A percentile compares a stretch with the other conserved stretches of the same genome.
phyloP scores from a whole-genome alignment of 805 yeast species.

The Scheffersomyces ergatensis region DNA sequence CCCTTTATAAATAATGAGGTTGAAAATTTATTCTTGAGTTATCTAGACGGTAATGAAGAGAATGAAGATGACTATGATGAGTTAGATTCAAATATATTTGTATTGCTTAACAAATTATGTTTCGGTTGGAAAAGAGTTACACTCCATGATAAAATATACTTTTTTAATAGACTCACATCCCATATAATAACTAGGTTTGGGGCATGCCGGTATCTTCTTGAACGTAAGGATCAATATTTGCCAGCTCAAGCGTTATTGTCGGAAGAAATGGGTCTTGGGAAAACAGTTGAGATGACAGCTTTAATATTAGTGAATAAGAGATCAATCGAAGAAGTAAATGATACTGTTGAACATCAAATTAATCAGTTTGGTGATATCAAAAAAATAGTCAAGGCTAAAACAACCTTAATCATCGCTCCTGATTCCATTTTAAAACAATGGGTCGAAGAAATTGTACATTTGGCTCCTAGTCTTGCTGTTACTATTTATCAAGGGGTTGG shows the following conservation, averaged over 20 bases:
- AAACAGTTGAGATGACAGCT: constrained; percentile 81
- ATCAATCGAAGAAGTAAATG: constrained; percentile 29
- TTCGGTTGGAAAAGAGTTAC: constrained; percentile 50
- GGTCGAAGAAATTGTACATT: constrained; percentile 64
- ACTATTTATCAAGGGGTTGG: constrained; percentile 61
- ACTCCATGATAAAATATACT: constrained; percentile 17
- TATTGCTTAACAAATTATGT: constrained; percentile 38
- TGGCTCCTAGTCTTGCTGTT: constrained; percentile 61
- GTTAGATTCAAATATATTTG: constrained; percentile 20
- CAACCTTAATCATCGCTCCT: constrained; percentile 86
- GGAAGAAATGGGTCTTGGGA: constrained; percentile 98
- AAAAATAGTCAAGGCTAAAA: constrained; percentile 49
- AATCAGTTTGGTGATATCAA: constrained; percentile 41
- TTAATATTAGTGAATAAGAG: constrained; percentile 63
- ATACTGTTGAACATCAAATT: constrained; percentile 23
- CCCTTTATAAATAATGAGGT: constrained; percentile 14
- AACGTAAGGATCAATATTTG: constrained; percentile 25
- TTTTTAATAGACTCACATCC: constrained; percentile 53
- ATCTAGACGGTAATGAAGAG: too few relatives aligned
- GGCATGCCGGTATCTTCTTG: constrained; percentile 25
- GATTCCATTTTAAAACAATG: constrained; percentile 82
- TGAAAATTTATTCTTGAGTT: neutral
- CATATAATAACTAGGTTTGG: constrained; percentile 36
- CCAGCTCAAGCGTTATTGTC: constrained; percentile 70
- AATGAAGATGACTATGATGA: neutral